Base-by-base conservation (phyloP, 2,329 filamentous ascomycete species). In the Aphanoascus verrucosus region DNA sequence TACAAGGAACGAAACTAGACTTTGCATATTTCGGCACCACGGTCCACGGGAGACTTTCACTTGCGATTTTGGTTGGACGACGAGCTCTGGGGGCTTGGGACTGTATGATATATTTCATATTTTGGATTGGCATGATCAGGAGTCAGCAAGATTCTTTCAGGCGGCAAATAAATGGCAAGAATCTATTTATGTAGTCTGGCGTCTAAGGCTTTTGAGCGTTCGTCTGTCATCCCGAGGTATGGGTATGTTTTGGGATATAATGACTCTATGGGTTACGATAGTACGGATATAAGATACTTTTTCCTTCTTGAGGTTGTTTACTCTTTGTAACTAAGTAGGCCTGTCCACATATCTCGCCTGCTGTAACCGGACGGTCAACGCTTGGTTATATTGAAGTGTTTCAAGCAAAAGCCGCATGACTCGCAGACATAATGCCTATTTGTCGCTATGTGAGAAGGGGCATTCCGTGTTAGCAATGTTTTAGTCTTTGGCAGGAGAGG, bases 1-100 rank as follows among this genome's bases (percentile, higher is more conserved):
- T 86, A 82, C 67, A 58, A 63, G 42, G 62, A 66, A 56, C 63
- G 59, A 35, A 68, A 67, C 44, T 64, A 49, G 57, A 5, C 11
- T 12, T 9, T n/a, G 17, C 34, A 31, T 28, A 17, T 43, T 14
- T 35, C 11, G 8, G 17, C n/a, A 34, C 31, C 7, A 20, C 9
- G 14, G 9, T 15, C 31, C 7, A 20, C 9, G 14, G 9, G 12
- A 17, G 17, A 32, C 35, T 17, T 42, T n/a, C 11, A n/a, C 35
- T 15, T 5, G 40, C 8, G 5, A 5, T 17, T 48, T 23, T 5
- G 15, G 14, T 32, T 14, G 2, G n/a, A n/a, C 34, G 14, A 35
- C 6, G 20, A 8, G n/a, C 38, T 19, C 7, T 14, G 20, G 3
- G 17, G 38, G 7, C 44, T 7, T 23, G 9, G 12, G 31, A 51